Percentiles rank a stretch among this genome's conserved stretches.
Evolutionary conservation across 495 filamentous ascomycete genomes (phyloP).

Genomic region (Aspergillus panamensis): DNA sequence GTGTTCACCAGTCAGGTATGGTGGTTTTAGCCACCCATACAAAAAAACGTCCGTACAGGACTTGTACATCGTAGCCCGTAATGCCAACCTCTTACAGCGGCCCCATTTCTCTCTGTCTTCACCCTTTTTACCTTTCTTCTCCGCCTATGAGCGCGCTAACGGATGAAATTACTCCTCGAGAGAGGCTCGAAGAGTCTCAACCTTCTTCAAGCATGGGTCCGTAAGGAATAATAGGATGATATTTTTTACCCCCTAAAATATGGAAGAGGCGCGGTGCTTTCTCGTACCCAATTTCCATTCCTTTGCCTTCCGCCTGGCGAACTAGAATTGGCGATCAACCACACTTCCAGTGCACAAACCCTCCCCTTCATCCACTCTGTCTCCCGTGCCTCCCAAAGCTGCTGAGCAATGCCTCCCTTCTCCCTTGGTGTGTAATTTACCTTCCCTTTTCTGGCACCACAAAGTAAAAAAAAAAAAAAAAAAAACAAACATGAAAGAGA

Average conservation of each 20-base stretch:
- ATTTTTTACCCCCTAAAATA: conserved; percentile 4
- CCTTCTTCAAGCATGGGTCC: conserved; percentile 7
- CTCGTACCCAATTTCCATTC: conserved; percentile 27
- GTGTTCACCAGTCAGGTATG: neutral
- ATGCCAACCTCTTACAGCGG: conserved; percentile 6
- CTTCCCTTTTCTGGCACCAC: conserved; percentile 13
- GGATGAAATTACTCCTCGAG: neutral
- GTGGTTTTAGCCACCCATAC: neutral
- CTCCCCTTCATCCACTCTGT: conserved; percentile 13
- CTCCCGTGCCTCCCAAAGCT: conserved; percentile 29
- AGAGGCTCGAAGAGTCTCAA: too few species aligned
- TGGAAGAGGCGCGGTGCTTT: conserved; percentile 10
- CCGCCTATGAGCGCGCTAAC: neutral
- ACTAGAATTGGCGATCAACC: conserved; percentile 33
- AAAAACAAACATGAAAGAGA: conserved; percentile 15
- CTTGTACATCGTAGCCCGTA: conserved; percentile 10
- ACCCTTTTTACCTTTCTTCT: neutral
- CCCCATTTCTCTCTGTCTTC: conserved; percentile 4
- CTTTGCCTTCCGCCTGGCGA: conserved; percentile 29
- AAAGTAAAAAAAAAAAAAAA: conserved; percentile 1
- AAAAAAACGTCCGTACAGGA: conserved; percentile 2
- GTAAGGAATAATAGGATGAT: conserved; percentile 14
- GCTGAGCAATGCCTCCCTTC: conserved; percentile 28
- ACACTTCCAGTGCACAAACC: conserved; percentile 32
- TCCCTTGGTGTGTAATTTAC: conserved; percentile 16